Evolutionary conservation across 2,329 filamentous ascomycete species (phyloP).

Genomic region (Ophioceras dolichostomum): DNA sequence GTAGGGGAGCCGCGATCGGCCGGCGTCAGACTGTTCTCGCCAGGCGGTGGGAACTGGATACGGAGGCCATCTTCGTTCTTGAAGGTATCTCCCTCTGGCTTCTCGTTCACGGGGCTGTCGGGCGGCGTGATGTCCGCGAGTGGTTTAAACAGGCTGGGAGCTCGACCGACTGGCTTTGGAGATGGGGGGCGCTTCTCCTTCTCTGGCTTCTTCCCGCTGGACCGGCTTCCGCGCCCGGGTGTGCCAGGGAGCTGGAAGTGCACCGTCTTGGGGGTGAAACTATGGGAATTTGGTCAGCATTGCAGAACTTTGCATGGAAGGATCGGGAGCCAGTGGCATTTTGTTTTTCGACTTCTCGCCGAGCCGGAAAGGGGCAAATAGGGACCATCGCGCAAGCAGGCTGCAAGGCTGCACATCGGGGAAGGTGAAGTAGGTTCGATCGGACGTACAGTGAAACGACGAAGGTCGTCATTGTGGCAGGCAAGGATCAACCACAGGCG

Average conservation of each 20-base stretch:
- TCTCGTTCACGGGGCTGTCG: conserved; percentile 39
- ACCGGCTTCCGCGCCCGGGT: conserved; percentile 18
- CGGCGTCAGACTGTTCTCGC: conserved; percentile 27
- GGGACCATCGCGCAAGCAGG: too few species aligned
- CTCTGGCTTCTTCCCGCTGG: conserved; percentile 8
- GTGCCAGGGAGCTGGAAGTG: conserved; percentile 63
- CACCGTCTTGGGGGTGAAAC: conserved; percentile 85
- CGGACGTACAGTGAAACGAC: conserved; percentile 30
- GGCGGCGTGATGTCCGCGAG: conserved; percentile 39
- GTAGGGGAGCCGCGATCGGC: conserved; percentile 64
- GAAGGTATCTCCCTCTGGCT: conserved; percentile 32
- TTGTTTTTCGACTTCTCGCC: too few species aligned
- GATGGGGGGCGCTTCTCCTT: too few species aligned
- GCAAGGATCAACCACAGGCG: too few species aligned
- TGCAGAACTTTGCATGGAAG: too few species aligned
- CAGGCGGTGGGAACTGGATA: conserved; percentile 34
- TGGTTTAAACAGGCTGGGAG: conserved; percentile 41
- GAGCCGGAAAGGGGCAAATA: too few species aligned
- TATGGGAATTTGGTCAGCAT: conserved; percentile 20
- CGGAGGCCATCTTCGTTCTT: conserved; percentile 44
- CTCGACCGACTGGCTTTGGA: too few species aligned
- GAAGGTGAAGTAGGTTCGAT: too few species aligned
- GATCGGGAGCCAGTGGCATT: too few species aligned
- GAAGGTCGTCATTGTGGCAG: conserved; percentile 35
- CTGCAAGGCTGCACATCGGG: too few species aligned